phyloP scores from a whole-genome alignment of 2,329 filamentous ascomycete species.

The Arthrinium puccinioides region DNA sequence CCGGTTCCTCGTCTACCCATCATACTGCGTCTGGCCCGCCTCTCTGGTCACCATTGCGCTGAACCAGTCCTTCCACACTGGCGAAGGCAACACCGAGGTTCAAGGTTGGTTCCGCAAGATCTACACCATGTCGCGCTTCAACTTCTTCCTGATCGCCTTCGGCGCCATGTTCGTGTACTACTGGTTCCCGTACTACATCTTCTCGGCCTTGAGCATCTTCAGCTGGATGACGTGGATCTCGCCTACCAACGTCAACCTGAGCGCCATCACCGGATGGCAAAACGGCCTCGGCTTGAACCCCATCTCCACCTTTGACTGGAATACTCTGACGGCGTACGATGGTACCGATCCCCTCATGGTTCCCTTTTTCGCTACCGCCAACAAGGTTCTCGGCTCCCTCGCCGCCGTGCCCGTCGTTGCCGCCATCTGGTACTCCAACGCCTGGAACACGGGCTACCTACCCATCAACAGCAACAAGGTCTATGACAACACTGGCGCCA shows the following conservation, averaged over 20 bases:
- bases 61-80: conserved; percentile 35
- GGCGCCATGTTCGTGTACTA: conserved; percentile 40
- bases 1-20: conserved; percentile 43
- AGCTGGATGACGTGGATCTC: conserved; percentile 40
- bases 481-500: conserved; percentile 47
- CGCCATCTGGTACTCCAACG: conserved; percentile 51
- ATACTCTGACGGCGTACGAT: conserved; percentile 16
- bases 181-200: conserved; percentile 44
- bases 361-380: conserved; percentile 53
- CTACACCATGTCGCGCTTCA: conserved; percentile 32
- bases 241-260: conserved; percentile 37
- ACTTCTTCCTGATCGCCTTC: conserved; percentile 36
- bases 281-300: conserved; percentile 36
- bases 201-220: conserved; percentile 39
- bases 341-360: conserved; percentile 13
- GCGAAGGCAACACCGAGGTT: conserved; percentile 28
- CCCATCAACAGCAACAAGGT: conserved; percentile 46
- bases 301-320: conserved; percentile 34
- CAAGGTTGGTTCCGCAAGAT: conserved; percentile 35
- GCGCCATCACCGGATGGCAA: conserved; percentile 31
- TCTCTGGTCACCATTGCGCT: conserved; percentile 40
- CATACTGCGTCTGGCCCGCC: conserved; percentile 42
- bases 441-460: conserved; percentile 51
- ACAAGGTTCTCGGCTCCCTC: conserved; percentile 52
- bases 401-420: conserved; percentile 47